Conservation (phyloP, 2,329 filamentous ascomycete species). For the Pyricularia sp. region DNA sequence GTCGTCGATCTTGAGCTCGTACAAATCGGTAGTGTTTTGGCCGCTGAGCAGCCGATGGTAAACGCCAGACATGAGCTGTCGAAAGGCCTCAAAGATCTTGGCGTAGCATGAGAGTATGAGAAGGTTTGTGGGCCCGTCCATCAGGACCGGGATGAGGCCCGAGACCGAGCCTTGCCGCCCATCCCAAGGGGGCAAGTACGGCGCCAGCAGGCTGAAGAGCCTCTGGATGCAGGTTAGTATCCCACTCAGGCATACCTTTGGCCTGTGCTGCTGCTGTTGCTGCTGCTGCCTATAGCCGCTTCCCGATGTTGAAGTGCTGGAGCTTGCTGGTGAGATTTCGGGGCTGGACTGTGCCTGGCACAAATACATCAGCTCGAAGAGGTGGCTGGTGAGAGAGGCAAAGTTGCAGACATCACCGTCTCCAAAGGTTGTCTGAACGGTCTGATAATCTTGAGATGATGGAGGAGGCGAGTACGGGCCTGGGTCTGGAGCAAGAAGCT, state of each 20-base stretch:
- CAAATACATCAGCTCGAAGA: background rate
- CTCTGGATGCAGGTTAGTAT: background rate
- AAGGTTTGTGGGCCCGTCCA: background rate
- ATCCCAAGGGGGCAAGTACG: background rate
- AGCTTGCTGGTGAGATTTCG: background rate
- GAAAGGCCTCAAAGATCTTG: background rate
- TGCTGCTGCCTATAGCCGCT: background rate
- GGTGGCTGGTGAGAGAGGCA: background rate
- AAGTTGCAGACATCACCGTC: background rate
- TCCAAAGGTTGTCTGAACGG: background rate
- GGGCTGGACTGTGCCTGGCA: background rate
- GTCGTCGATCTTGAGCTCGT: background rate
- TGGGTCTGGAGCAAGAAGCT: background rate
- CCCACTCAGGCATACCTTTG: background rate
- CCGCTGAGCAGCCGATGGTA: background rate
- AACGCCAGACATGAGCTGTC: background rate
- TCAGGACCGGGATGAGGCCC: background rate
- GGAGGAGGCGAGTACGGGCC: background rate
- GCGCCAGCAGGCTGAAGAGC: background rate
- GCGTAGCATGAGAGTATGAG: background rate
- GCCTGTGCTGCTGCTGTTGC: background rate
- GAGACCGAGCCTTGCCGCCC: background rate
- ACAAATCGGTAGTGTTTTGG: background rate
- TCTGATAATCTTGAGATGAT: background rate
- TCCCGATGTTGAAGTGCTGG: background rate